phyloP scores from a whole-genome alignment of 768 basidiomycete genomes.

The Phallus indusiatus region DNA sequence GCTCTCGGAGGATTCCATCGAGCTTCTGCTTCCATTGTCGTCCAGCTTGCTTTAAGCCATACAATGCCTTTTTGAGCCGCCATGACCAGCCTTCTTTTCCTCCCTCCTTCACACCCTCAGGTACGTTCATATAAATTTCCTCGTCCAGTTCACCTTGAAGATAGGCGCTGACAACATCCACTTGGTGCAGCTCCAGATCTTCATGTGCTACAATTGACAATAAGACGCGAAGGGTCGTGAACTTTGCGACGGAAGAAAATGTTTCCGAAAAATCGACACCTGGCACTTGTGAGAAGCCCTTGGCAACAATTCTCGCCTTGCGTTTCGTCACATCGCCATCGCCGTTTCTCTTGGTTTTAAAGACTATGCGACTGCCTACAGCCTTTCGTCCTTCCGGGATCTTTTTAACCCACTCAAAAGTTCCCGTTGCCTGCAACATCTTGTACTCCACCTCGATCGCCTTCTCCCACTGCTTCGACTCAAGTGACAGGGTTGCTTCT shows the following conservation, averaged over 20 bases:
- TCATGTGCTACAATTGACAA: conserved; percentile 12
- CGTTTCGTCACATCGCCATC: conserved; percentile 9
- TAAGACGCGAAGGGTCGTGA: conserved; percentile 12
- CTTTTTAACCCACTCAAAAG: conserved; percentile 11
- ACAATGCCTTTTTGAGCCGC: conserved; percentile 25
- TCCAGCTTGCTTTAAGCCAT: conserved; percentile 35
- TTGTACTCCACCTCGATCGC: neutral
- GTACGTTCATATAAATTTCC: conserved; percentile 16
- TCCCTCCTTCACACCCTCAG: conserved; percentile 10
- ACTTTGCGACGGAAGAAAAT: conserved; percentile 16
- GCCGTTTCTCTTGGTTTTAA: conserved; percentile 14
- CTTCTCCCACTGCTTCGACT: conserved; percentile 9
- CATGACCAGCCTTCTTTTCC: conserved; percentile 4
- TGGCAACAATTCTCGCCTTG: conserved; percentile 19
- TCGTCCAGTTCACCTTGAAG: conserved; percentile 14
- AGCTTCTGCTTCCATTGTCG: conserved; percentile 25
- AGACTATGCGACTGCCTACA: conserved; percentile 20
- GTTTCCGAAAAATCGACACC: conserved; percentile 15
- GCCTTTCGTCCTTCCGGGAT: conserved; percentile 15
- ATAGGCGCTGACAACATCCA: conserved; percentile 12
- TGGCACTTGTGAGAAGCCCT: conserved; percentile 18
- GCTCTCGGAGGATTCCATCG: neutral
- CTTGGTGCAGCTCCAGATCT: conserved; percentile 13
- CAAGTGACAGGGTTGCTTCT: neutral
- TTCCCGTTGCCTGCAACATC: neutral